Evolutionary conservation across 2,329 filamentous ascomycete genomes (phyloP), one percentile per base, ranked within the genome.

Genomic region (Graphiopsis chlorocephala): DNA sequence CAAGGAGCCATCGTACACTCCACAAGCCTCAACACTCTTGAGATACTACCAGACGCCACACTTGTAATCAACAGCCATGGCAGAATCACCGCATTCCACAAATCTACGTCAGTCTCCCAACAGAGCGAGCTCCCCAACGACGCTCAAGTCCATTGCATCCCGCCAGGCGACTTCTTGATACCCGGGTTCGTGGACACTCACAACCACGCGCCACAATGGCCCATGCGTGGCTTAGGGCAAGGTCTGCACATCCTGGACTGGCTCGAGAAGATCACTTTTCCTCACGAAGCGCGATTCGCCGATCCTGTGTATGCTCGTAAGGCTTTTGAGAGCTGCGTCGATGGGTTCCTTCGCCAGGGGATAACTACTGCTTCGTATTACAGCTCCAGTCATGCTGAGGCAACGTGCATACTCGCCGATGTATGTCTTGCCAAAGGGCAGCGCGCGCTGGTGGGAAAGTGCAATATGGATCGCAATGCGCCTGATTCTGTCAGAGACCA

Each of bases 111-210:
- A 20, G 20, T 26, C 6, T 23, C 8, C n/a, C 58, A 57, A 5
- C 26, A 63, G 6, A 38, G 64, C 11, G 14, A 3, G 14, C 12
- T 61, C n/a, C 59, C 59, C 5, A 26, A 12, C 5, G 17, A 61
- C 15, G 71, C 68, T 26, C 53, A 65, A 25, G 48, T 78, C 29
- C 72, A 71, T 35, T 69, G 68, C 28, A 76, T 85, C 2, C 56
- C 69, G 1, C 76, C 72, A 8, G 80, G 79, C 45, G 75, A 85
- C 53, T 86, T 88, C 69, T 74, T 88, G 56, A 82, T 87, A 64
- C 86, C 86, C 0, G 85, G 85, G 50, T 84, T 88, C 69, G 78
- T 90, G 61, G 88, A 90, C 76, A 89, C 87, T 1, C 88, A 90
- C 74, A 88, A 88, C 66, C 88, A 90, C 70, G 88, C 88, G 0